A percentile compares a stretch with the other conserved stretches of the same genome.
phyloP scores from a whole-genome alignment of 345 rosid species.

The Sisymbrium altissimum region DNA sequence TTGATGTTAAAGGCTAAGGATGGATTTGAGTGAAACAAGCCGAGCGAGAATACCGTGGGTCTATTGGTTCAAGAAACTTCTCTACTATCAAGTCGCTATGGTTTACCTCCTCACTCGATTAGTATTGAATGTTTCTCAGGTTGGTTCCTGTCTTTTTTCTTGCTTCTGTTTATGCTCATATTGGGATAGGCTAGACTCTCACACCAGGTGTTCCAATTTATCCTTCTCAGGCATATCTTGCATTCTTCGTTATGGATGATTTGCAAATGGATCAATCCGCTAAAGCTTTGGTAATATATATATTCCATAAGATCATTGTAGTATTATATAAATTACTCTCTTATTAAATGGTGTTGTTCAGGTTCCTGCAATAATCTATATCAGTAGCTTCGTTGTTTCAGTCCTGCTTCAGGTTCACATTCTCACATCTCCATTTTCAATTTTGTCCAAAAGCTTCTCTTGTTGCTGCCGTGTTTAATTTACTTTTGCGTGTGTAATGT shows the following conservation, averaged over 20 bases:
- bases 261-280: slow-evolving; percentile 78
- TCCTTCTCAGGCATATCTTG: slow-evolving; percentile 76
- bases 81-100: slow-evolving; percentile 92
- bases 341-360: slow-evolving; percentile 26
- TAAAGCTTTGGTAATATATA: slow-evolving; percentile 77
- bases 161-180: not conserved
- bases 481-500: not conserved
- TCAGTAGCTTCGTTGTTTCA: slow-evolving; percentile 81
- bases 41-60: slow-evolving; percentile 71
- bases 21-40: slow-evolving; percentile 34
- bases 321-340: not conserved
- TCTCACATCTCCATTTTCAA: slow-evolving; percentile 3
- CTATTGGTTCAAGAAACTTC: slow-evolving; percentile 79
- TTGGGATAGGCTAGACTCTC: not conserved
- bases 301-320: not conserved
- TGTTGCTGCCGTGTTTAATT: not conserved
- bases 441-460: not conserved
- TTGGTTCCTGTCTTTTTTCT: slow-evolving; percentile 27
- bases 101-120: slow-evolving; percentile 88
- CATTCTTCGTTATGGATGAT: slow-evolving; percentile 82
- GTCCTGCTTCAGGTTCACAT: slow-evolving; percentile 67
- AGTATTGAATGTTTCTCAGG: slow-evolving; percentile 88
- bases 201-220: slow-evolving; percentile 20
- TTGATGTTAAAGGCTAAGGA: slow-evolving; percentile 47
- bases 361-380: slow-evolving; percentile 93